Percentiles rank a stretch among this genome's conserved stretches.
Evolutionary conservation across 129 eudicot species (phyloP).

Genomic region (Silybum marianum): DNA sequence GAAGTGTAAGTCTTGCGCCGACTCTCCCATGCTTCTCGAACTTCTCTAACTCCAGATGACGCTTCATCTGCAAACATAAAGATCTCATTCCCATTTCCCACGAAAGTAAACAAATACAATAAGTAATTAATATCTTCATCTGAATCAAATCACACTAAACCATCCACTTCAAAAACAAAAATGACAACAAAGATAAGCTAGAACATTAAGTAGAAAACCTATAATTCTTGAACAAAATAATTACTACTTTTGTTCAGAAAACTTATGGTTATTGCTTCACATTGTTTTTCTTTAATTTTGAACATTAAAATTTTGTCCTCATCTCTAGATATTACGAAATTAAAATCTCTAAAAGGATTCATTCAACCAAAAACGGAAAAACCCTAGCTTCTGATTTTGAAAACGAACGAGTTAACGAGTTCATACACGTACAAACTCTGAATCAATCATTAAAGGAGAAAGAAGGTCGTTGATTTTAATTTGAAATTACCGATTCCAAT

Average conservation of each 20-base stretch:
- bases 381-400: slow-evolving; percentile 7
- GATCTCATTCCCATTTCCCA: not conserved
- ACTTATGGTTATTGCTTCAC: not conserved
- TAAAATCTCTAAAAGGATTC: not conserved
- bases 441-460: not conserved
- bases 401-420: not conserved
- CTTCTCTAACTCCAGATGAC: slow-evolving; percentile 70
- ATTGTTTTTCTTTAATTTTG: not conserved
- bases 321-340: not conserved
- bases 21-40: slow-evolving; percentile 90
- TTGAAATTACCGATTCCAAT: slow-evolving; percentile 78
- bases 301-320: not conserved
- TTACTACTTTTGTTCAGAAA: not conserved
- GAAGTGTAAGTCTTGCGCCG: slow-evolving; percentile 78
- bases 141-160: not conserved
- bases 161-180: not conserved
- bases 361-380: slow-evolving; percentile 8
- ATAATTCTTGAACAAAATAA: not conserved
- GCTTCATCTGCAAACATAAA: slow-evolving; percentile 57
- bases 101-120: not conserved
- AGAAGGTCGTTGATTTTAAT: not conserved
- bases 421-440: not conserved
- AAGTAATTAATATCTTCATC: not conserved
- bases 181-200: not conserved
- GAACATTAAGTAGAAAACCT: not conserved